Base-by-base conservation (phyloP, 2,329 filamentous ascomycete genomes). In the Didymella pinodella region DNA sequence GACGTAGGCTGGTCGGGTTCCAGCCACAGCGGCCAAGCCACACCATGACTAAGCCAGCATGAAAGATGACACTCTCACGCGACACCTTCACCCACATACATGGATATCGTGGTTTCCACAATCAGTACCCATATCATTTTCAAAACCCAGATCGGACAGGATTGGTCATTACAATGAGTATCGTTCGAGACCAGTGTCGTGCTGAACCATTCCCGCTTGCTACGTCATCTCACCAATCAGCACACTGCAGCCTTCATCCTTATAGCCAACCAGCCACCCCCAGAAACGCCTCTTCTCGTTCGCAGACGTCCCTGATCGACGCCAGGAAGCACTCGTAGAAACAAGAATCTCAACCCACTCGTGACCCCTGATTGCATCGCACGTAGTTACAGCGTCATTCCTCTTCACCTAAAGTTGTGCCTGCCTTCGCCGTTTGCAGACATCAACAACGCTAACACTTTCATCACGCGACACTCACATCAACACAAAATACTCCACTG, bases 301-400 rank as follows among this genome's bases (percentile, higher is more conserved):
- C 34, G 20, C 20, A 59, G 51, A 50, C 48, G 49, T 57, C 20
- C 46, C 28, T 51, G 50, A 55, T 50, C 44, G 43, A 34, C 50
- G 4, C 50, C 5, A 10, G 18, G 49, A 50, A 46, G 50, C 36
- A 47, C 11, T 44, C 3, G 25, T 36, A 61, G 54, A 57, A 60
- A 54, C 53, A 55, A 49, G 64, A 54, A 63, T 49, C 40, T 32
- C 31, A 51, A 10, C 14, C 46, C 26, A 25, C 29, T 26, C 46
- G 48, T 36, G 20, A 44, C 46, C 44, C 25, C 32, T 29, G 18
- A 46, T 53, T 50, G 48, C 34, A 29, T 44, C 60, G 50, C 55
- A 65, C 66, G 67, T 70, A 68, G 58, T n/a, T 54, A 41, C 25
- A 46, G 65, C 66, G 67, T 70, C 67, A 70, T 68, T 49, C 36